These are phyloP conservation scores for Kodamaea kaohsiungensis DNA, from an alignment of 805 yeast genomes.

Conservation along the genomic window DNA sequence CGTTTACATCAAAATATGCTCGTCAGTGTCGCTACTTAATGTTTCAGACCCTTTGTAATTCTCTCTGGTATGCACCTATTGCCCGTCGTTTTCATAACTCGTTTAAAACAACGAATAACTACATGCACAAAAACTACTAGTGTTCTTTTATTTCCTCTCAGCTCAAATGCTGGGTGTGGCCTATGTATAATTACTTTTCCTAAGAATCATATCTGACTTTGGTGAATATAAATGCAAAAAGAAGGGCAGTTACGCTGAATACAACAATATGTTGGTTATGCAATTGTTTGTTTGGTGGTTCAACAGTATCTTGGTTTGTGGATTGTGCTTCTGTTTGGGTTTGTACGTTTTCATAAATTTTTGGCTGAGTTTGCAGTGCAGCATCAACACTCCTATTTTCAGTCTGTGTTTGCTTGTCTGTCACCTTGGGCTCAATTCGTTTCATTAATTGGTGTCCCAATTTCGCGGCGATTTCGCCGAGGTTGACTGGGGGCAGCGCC, in stretches of 20 bases:
- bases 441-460: background rate
- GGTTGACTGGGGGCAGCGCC: constrained; percentile 5
- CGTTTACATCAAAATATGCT: too few relatives aligned
- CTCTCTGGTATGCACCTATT: too few relatives aligned
- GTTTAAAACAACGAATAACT: background rate
- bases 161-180: background rate
- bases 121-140: background rate
- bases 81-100: background rate
- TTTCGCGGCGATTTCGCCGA: background rate
- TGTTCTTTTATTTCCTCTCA: too few relatives aligned
- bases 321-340: background rate
- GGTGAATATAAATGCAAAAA: background rate
- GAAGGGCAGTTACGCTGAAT: background rate
- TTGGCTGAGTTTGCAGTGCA: background rate
- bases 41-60: too few relatives aligned
- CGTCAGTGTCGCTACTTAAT: too few relatives aligned
- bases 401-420: background rate
- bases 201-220: background rate
- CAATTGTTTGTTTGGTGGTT: background rate
- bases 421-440: background rate
- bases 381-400: background rate
- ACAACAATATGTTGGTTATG: background rate
- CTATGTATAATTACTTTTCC: background rate
- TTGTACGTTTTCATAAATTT: background rate
- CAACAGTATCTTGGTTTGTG: background rate